Conservation (phyloP, 1,284 basidiomycete genomes). For the Ustilago tritici region DNA sequence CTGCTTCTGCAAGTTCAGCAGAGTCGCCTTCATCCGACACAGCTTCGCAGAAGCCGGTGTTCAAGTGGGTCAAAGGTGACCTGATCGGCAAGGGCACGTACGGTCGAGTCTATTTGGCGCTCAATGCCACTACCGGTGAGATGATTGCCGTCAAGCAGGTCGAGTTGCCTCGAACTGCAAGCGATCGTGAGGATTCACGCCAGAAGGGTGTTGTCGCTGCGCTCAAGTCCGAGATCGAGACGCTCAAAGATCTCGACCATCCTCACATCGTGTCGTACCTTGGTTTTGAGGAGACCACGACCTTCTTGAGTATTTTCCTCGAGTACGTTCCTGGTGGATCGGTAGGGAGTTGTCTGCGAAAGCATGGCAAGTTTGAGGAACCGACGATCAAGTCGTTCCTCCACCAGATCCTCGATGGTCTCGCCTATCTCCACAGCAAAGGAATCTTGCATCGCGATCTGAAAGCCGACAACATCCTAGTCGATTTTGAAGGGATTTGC, state of each 20-base stretch:
- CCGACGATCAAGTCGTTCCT: constrained; percentile 93
- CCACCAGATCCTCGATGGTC: constrained; percentile 87
- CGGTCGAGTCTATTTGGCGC: constrained; percentile 92
- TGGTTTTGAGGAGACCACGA: constrained; percentile 86
- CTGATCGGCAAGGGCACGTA: constrained; percentile 97
- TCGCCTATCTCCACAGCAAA: constrained; percentile 91
- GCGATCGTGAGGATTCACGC: constrained; percentile 87
- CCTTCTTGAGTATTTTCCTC: constrained; percentile 95
- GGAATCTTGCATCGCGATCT: constrained; percentile 95
- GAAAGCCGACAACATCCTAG: constrained; percentile 98
- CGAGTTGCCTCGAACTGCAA: constrained; percentile 88
- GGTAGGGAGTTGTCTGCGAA: constrained; percentile 89
- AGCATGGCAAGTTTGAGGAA: constrained; percentile 92
- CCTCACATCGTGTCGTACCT: constrained; percentile 97
- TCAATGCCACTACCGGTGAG: constrained; percentile 98
- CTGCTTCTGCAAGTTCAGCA: constrained; percentile 54
- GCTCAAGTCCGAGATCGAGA: constrained; percentile 91
- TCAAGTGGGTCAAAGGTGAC: constrained; percentile 98
- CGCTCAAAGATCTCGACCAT: constrained; percentile 93
- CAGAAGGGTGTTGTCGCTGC: constrained; percentile 90
- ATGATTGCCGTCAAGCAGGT: constrained; percentile 99
- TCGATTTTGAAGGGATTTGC: constrained; percentile 90
- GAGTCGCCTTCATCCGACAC: constrained; percentile 65
- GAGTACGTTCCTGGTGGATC: constrained; percentile 85
- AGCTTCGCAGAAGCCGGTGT: constrained; percentile 73